These are phyloP conservation scores for Solanum paucissectum DNA, from an alignment of 257 asterid species.

Conservation along the genomic window DNA sequence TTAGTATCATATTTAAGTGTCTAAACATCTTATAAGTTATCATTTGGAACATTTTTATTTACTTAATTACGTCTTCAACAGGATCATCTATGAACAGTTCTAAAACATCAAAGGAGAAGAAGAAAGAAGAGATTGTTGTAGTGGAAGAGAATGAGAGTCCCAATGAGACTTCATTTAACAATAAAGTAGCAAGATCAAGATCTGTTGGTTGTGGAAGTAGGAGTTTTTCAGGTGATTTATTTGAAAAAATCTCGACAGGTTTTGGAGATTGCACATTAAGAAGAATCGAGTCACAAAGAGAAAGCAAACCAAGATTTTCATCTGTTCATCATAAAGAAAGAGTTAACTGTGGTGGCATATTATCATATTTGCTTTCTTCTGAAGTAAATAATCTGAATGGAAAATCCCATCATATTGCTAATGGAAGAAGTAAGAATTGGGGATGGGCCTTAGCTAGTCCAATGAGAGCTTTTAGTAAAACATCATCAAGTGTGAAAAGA, in stretches of 20 bases:
- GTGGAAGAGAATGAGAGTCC: constrained; percentile 69
- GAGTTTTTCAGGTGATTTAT: constrained; percentile 92
- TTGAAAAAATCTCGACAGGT: constrained; percentile 91
- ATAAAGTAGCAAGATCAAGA: constrained; percentile 91
- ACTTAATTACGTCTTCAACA: background rate
- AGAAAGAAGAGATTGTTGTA: constrained; percentile 35
- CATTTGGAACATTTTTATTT: background rate
- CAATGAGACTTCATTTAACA: constrained; percentile 35
- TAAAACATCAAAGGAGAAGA: constrained; percentile 34
- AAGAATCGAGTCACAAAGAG: constrained; percentile 90
- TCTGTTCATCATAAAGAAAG: constrained; percentile 43
- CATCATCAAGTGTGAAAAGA: constrained; percentile 41
- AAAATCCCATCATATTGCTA: constrained; percentile 29
- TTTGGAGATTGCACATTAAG: constrained; percentile 94
- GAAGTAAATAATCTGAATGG: constrained; percentile 44
- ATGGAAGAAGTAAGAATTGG: constrained; percentile 91
- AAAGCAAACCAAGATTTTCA: constrained; percentile 60
- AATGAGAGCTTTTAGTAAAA: constrained; percentile 76
- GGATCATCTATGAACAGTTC: constrained; percentile 11
- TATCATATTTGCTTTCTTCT: constrained; percentile 47
- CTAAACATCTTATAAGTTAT: background rate
- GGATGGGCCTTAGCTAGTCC: constrained; percentile 99
- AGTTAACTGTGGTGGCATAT: constrained; percentile 87
- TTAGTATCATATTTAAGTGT: background rate
- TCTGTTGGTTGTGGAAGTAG: constrained; percentile 99